Conservation (phyloP, 2,329 filamentous ascomycete species). For the Ascochyta clinopodiicola region DNA sequence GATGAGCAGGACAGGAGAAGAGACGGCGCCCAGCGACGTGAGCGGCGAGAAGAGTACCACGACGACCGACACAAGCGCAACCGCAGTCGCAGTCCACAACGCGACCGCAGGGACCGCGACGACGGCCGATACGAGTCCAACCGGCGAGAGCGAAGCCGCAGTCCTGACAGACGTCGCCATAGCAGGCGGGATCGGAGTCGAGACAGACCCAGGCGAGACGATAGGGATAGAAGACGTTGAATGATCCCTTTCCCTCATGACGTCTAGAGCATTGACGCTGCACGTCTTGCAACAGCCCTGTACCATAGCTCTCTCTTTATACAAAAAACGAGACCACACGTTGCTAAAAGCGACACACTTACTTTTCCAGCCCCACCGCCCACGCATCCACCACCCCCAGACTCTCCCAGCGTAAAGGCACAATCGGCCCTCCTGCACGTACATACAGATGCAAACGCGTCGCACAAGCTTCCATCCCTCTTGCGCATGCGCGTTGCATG, state of each 20-base stretch:
- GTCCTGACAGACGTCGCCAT: slow-evolving; percentile 44
- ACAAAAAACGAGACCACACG: slow-evolving; percentile 4
- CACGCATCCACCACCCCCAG: background rate
- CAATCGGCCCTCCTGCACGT: background rate
- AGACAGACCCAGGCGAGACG: slow-evolving; percentile 50
- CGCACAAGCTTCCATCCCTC: background rate
- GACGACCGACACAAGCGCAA: slow-evolving; percentile 49
- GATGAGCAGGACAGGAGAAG: slow-evolving; percentile 37
- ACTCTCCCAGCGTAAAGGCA: background rate
- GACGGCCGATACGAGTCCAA: slow-evolving; percentile 38
- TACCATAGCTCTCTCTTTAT: background rate
- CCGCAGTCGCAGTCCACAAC: slow-evolving; percentile 43
- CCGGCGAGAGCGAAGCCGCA: slow-evolving; percentile 37
- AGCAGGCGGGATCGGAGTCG: slow-evolving; percentile 46
- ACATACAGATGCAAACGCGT: background rate
- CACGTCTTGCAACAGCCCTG: background rate
- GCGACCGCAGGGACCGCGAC: slow-evolving; percentile 40
- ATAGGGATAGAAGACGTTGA: slow-evolving; percentile 45
- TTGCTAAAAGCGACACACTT: slow-evolving; percentile 1
- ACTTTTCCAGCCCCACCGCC: background rate
- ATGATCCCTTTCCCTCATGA: too few species aligned
- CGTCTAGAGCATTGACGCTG: background rate
- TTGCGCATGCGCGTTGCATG: too few species aligned
- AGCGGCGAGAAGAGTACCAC: slow-evolving; percentile 45
- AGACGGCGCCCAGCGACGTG: slow-evolving; percentile 49